These are phyloP conservation scores for Aspergillus floridensis DNA, from an alignment of 2,329 filamentous ascomycete species.

Conservation along the genomic window DNA sequence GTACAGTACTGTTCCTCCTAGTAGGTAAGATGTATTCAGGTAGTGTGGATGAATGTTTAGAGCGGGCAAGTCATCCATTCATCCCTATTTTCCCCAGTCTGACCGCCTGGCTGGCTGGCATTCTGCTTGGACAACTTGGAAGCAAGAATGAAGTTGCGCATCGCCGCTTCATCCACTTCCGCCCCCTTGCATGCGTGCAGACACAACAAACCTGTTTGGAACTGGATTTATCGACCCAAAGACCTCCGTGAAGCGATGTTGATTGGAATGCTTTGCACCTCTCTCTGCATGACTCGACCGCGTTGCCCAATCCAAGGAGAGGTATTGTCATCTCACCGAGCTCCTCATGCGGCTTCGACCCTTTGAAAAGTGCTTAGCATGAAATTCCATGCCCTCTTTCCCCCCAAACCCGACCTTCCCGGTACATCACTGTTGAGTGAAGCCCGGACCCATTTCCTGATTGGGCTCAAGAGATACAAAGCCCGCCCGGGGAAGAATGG, in stretches of 20 bases:
- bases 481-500: neutral
- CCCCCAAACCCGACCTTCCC: neutral
- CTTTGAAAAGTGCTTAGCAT: neutral
- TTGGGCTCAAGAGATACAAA: slow-evolving; percentile 2
- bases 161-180: neutral
- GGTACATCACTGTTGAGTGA: neutral
- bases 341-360: neutral
- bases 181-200: slow-evolving; percentile 6
- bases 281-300: neutral
- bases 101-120: slow-evolving; percentile 4
- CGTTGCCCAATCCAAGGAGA: neutral
- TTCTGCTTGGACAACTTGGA: neutral
- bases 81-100: neutral
- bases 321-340: neutral
- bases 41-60: neutral
- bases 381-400: neutral
- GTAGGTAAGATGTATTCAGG: too few species aligned
- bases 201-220: neutral
- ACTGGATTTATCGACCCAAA: neutral
- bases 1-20: too few species aligned
- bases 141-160: slow-evolving; percentile 5
- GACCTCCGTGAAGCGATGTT: neutral
- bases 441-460: slow-evolving; percentile 6
- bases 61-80: too few species aligned
- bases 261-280: neutral